These are phyloP conservation scores for Morella rubra DNA, from an alignment of 306 rosid genomes.

Conservation along the genomic window DNA sequence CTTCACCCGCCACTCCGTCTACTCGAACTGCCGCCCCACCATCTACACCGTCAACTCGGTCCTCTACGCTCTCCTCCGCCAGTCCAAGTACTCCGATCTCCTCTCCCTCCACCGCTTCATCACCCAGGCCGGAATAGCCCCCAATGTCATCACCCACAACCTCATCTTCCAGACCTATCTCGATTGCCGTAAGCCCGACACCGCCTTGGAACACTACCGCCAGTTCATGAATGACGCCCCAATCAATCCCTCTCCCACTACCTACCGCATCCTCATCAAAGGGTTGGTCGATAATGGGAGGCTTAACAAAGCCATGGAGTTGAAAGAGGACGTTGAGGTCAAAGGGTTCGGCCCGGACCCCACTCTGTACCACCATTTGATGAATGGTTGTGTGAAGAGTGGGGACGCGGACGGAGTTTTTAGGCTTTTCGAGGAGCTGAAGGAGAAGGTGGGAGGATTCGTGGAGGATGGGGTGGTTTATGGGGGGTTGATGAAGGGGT, in stretches of 20 bases:
- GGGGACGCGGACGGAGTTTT: constrained; percentile 65
- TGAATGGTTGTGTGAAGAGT: constrained; percentile 67
- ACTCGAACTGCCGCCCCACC: constrained; percentile 92
- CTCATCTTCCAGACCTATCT: constrained; percentile 85
- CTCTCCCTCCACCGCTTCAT: constrained; percentile 89
- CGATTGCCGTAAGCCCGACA: constrained; percentile 87
- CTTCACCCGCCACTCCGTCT: constrained; percentile 88
- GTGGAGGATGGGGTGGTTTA: constrained; percentile 75
- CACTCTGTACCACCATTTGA: constrained; percentile 67
- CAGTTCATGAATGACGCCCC: constrained; percentile 87
- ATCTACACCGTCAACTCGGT: constrained; percentile 88
- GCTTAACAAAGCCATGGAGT: constrained; percentile 74
- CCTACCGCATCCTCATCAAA: constrained; percentile 64
- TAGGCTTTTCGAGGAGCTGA: constrained; percentile 65
- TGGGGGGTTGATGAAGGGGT: constrained; percentile 88
- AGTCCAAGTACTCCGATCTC: constrained; percentile 81
- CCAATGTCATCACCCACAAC: constrained; percentile 80
- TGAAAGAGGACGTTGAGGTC: constrained; percentile 63
- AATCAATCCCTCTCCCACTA: constrained; percentile 78
- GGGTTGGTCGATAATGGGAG: constrained; percentile 78
- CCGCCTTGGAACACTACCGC: constrained; percentile 85
- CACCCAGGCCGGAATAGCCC: constrained; percentile 89
- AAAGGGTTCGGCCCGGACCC: constrained; percentile 73
- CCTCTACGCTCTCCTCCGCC: constrained; percentile 75
- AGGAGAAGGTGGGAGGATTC: constrained; percentile 55